Percentiles rank a stretch among this genome's conserved stretches.
Evolutionary conservation across 2,329 filamentous ascomycete species (phyloP).

Genomic region (Pseudogymnoascus destructans): DNA sequence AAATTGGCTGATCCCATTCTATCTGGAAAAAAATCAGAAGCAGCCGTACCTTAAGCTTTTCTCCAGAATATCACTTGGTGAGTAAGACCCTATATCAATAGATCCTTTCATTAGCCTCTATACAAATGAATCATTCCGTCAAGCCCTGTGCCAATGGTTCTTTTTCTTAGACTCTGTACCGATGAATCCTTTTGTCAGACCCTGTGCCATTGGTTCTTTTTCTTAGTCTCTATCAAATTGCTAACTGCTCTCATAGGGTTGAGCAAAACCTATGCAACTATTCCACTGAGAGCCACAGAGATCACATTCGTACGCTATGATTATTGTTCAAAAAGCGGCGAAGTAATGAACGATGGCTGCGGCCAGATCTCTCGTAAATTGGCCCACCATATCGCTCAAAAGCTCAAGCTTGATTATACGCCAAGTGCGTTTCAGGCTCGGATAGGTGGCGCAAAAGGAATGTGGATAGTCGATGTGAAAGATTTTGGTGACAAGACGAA

Average conservation of each 20-base stretch:
- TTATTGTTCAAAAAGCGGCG: constrained; percentile 28
- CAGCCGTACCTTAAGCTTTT: constrained; percentile 45
- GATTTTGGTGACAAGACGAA: constrained; percentile 38
- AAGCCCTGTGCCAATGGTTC: not conserved
- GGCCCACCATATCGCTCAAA: constrained; percentile 37
- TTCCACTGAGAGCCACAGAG: constrained; percentile 34
- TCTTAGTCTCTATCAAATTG: not conserved
- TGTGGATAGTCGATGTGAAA: constrained; percentile 52
- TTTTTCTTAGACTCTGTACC: not conserved
- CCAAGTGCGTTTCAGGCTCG: constrained; percentile 57
- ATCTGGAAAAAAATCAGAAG: constrained; percentile 29
- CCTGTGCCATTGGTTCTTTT: not conserved
- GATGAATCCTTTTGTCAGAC: not conserved
- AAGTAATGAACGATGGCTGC: constrained; percentile 56
- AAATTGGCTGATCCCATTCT: constrained; percentile 36
- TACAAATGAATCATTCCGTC: not conserved
- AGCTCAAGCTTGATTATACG: constrained; percentile 37
- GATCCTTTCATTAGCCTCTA: not conserved
- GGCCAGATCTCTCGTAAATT: constrained; percentile 49
- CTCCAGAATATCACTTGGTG: constrained; percentile 42
- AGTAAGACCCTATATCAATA: constrained; percentile 11
- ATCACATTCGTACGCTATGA: constrained; percentile 31
- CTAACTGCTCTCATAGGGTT: constrained; percentile 9
- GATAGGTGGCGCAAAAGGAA: constrained; percentile 60
- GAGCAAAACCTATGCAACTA: constrained; percentile 32